Base-by-base conservation (phyloP, 1,139 yeast species). In the Blastobotrys malaysiensis region DNA sequence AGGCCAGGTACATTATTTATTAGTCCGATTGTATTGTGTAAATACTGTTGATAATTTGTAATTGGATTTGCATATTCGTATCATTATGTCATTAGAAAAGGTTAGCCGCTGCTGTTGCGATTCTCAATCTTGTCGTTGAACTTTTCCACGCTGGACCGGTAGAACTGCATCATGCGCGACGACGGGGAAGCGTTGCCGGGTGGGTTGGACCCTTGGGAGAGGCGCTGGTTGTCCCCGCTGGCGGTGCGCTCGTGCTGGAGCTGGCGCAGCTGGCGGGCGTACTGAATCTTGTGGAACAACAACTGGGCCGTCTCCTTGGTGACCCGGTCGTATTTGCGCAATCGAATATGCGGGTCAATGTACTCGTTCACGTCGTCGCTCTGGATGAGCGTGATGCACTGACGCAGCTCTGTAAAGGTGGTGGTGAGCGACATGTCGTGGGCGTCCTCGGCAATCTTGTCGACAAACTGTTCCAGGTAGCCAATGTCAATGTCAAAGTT, bases 401-500 rank as follows among this genome's bases (percentile, higher is more conserved):
- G 90, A 51, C 84, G 76, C 49, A 84, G 72, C 59, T 83, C 86
- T 13, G 77, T 73, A 55, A 84, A 78, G 3, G 83, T 78, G n/a
- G 72, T 70, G 31, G 68, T 63, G 24, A 70, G 67, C 52, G 70
- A 63, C 46, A 66, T 63, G 50, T 66, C 74, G n/a, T 65, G 66
- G 39, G 64, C 65, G 16, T 66, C 67, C 36, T 59, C 52, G 22
- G 75, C 76, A 20, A 79, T 68, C 19, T 73, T 73, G 13, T 71
- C 67, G 19, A 82, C 76, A 46, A 81, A 76, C 16, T 69, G 62
- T 59, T 85, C 88, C 55, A 86, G 72, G 63, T 82, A 86, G 21
- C 72, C 68, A 46, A 86, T 77, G 66, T 86, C 93, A 19, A 76
- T 63, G 58, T 82, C 82, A 65, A 86, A 85, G 64, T 85, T 86